Conservation (phyloP, 768 basidiomycete species). For the Psilocybe tampanensis region DNA sequence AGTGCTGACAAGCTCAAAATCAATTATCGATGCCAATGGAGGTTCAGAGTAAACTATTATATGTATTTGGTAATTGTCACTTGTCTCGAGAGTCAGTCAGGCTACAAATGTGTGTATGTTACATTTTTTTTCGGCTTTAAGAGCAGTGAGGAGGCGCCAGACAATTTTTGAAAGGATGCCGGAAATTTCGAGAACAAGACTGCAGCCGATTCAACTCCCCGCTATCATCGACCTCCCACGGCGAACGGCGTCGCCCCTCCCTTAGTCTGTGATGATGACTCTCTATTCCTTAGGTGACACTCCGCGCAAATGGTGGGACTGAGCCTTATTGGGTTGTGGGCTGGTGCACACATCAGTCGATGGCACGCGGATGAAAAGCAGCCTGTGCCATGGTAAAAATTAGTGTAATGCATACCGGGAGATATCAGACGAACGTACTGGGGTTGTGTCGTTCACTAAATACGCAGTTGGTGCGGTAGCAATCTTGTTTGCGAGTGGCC, state of each 20-base stretch:
- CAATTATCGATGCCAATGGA: not conserved
- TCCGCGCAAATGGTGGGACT: conserved; percentile 52
- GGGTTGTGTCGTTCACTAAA: conserved; percentile 67
- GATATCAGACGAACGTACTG: conserved; percentile 38
- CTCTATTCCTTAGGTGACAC: conserved; percentile 37
- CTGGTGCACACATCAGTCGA: conserved; percentile 68
- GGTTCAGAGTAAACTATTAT: not conserved
- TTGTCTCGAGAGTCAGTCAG: not conserved
- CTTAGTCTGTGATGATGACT: not conserved
- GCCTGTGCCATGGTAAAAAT: conserved; percentile 29
- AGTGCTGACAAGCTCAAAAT: not conserved
- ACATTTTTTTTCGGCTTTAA: not conserved
- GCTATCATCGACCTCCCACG: conserved; percentile 12
- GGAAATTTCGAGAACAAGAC: not conserved
- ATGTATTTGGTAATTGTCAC: too few species aligned
- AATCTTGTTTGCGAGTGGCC: conserved; percentile 71
- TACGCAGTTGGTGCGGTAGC: conserved; percentile 61
- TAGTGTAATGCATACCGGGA: not conserved
- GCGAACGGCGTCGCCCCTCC: conserved; percentile 23
- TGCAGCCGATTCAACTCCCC: not conserved
- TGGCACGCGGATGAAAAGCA: conserved; percentile 60
- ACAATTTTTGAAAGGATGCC: not conserved
- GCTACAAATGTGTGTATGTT: not conserved
- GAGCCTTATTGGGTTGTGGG: conserved; percentile 72
- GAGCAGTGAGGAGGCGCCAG: too few species aligned